phyloP scores from a whole-genome alignment of 768 basidiomycete genomes.

The Macrolepiota fuliginosa region DNA sequence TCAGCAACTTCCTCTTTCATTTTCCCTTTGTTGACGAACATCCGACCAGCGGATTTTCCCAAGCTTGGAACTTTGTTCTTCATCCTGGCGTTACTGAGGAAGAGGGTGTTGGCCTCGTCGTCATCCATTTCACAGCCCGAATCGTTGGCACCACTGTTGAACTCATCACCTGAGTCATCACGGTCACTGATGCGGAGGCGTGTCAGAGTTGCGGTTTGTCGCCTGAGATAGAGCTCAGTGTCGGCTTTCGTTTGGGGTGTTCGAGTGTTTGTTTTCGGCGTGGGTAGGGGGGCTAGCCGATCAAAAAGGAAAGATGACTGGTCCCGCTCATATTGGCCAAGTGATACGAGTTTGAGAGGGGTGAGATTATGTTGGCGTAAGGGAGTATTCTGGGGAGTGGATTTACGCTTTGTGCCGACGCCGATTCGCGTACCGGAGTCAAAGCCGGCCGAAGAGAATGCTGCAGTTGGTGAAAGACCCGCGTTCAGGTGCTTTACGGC shows the following conservation, averaged over 20 bases:
- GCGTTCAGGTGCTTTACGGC: conserved; percentile 33
- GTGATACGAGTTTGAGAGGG: conserved; percentile 40
- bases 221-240: conserved; percentile 44
- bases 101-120: conserved; percentile 33
- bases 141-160: conserved; percentile 39
- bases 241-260: conserved; percentile 56
- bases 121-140: conserved; percentile 52
- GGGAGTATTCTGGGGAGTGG: conserved; percentile 52
- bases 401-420: conserved; percentile 68
- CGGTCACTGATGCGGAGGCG: conserved; percentile 59
- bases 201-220: conserved; percentile 65
- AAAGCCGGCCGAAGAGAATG: conserved; percentile 19
- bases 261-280: conserved; percentile 44
- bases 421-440: conserved; percentile 30
- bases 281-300: conserved; percentile 51
- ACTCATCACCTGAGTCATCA: conserved; percentile 43
- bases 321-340: conserved; percentile 29
- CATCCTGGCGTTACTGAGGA: conserved; percentile 25
- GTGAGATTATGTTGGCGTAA: conserved; percentile 48
- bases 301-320: conserved; percentile 45
- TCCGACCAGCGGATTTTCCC: conserved; percentile 10
- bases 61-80: conserved; percentile 20
- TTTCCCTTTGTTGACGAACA: conserved; percentile 31
- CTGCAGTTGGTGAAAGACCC: conserved; percentile 15
- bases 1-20: conserved; percentile 59